Percentiles rank a stretch among this genome's conserved stretches.
These are phyloP conservation scores for Mycena rebaudengoi DNA, from an alignment of 768 basidiomycete genomes.

Conservation along the genomic window DNA sequence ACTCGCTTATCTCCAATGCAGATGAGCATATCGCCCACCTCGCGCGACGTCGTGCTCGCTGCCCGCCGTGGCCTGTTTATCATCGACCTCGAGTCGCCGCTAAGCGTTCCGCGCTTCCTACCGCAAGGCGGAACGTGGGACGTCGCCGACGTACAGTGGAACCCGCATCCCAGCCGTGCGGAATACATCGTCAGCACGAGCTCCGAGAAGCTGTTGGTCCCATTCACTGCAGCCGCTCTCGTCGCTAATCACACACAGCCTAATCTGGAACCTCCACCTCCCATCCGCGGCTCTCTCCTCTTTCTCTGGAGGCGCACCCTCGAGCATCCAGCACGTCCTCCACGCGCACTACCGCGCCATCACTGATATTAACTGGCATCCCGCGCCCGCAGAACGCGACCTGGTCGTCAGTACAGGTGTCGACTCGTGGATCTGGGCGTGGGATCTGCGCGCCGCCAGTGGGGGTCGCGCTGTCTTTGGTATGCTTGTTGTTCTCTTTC, in stretches of 20 bases:
- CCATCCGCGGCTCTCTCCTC: slow-evolving; percentile 38
- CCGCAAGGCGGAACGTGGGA: slow-evolving; percentile 98
- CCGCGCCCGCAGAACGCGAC: slow-evolving; percentile 80
- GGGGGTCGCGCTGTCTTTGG: slow-evolving; percentile 79
- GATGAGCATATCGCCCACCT: slow-evolving; percentile 93
- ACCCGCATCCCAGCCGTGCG: slow-evolving; percentile 77
- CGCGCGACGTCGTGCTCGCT: slow-evolving; percentile 89
- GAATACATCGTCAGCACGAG: slow-evolving; percentile 91
- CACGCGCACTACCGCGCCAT: slow-evolving; percentile 94
- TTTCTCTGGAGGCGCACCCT: slow-evolving; percentile 46
- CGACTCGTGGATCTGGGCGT: slow-evolving; percentile 94
- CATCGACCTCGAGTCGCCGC: slow-evolving; percentile 89
- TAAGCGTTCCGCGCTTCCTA: slow-evolving; percentile 89
- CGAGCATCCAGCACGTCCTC: slow-evolving; percentile 85
- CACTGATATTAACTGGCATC: slow-evolving; percentile 99
- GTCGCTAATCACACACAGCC: slow-evolving; percentile 44
- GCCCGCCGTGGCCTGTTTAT: slow-evolving; percentile 95
- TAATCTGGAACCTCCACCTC: slow-evolving; percentile 94
- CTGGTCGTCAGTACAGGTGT: slow-evolving; percentile 88
- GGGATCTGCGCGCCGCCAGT: slow-evolving; percentile 78
- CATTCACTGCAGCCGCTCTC: neutral
- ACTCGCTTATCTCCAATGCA: slow-evolving; percentile 36
- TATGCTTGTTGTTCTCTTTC: slow-evolving; percentile 30
- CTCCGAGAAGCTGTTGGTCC: slow-evolving; percentile 81
- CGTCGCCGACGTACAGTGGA: slow-evolving; percentile 94